Evolutionary conservation across 306 rosid genomes (phyloP).

Genomic region (Dalbergia cultrata): DNA sequence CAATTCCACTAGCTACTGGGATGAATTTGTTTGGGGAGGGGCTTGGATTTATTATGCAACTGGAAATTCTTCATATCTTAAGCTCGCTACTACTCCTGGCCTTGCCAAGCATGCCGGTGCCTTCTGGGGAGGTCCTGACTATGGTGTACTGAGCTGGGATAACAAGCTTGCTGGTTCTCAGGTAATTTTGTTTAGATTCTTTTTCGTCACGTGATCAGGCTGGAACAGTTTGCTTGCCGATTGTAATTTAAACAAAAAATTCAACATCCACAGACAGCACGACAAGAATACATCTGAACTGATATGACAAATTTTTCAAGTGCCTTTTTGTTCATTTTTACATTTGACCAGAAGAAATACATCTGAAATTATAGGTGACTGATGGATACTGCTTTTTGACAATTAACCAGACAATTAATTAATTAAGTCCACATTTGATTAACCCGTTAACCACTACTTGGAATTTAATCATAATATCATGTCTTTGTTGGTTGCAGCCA

Average conservation of each 20-base stretch:
- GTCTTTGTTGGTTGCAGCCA: not conserved
- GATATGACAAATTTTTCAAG: conserved; percentile 10
- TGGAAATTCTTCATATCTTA: conserved; percentile 85
- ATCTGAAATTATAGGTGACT: not conserved
- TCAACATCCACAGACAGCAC: not conserved
- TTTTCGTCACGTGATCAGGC: not conserved
- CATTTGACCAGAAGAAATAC: not conserved
- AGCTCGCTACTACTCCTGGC: conserved; percentile 85
- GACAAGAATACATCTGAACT: not conserved
- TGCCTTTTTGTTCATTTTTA: not conserved
- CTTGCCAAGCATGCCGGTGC: conserved; percentile 97
- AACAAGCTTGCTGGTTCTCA: conserved; percentile 99
- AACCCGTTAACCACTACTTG: not conserved
- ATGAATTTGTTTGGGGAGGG: conserved; percentile 96
- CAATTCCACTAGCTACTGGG: conserved; percentile 86
- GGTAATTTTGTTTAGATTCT: conserved; percentile 58
- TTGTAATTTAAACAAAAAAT: conserved; percentile 2
- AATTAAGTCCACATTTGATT: not conserved
- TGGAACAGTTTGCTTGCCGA: conserved; percentile 19
- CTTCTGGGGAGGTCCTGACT: conserved; percentile 97
- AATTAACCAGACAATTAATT: not conserved
- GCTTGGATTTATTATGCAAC: conserved; percentile 99
- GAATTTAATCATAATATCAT: too few relatives aligned
- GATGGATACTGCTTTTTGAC: not conserved
- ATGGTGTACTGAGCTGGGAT: conserved; percentile 98